A percentile compares a stretch with the other conserved stretches of the same genome.
phyloP scores from a whole-genome alignment of 139 green algal species.

The Diplosphaera chodatii region DNA sequence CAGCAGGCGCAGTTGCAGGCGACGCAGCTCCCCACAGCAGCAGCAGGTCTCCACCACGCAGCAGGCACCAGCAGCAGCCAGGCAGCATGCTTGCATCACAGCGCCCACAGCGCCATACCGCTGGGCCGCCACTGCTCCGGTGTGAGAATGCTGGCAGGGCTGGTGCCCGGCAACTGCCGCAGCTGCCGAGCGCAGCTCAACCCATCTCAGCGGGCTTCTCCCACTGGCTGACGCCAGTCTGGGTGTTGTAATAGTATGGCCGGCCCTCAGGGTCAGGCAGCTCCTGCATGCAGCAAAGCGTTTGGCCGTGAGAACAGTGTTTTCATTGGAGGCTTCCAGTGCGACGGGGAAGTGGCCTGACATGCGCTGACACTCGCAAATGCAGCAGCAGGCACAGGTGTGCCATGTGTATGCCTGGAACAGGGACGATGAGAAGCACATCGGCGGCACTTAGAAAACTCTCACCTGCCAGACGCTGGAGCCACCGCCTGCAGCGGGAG shows the following conservation, averaged over 20 bases:
- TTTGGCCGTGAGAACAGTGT: too few relatives aligned
- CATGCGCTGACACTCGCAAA: too few relatives aligned
- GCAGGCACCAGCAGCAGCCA: background rate
- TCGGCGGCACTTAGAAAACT: too few relatives aligned
- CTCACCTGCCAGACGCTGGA: conserved; percentile 45
- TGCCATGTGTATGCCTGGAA: too few relatives aligned
- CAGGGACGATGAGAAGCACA: too few relatives aligned
- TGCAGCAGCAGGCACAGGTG: too few relatives aligned
- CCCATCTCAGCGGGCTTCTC: conserved; percentile 74
- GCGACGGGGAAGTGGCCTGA: too few relatives aligned
- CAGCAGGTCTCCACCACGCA: background rate
- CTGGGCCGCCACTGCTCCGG: background rate
- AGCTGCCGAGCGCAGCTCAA: background rate
- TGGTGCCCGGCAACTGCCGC: too few relatives aligned
- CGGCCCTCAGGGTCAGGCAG: conserved; percentile 67
- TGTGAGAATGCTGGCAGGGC: too few relatives aligned
- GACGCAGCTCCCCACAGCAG: background rate
- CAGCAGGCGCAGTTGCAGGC: background rate
- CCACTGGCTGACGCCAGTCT: conserved; percentile 84
- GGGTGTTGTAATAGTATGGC: conserved; percentile 89
- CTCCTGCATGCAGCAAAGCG: background rate
- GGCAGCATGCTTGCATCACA: background rate
- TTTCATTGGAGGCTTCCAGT: too few relatives aligned
- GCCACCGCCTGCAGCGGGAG: background rate
- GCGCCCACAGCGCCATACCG: background rate